Evolutionary conservation across 139 green algal genomes (phyloP), one percentile per base, ranked within the genome.

Genomic region (Closterium sp.): DNA sequence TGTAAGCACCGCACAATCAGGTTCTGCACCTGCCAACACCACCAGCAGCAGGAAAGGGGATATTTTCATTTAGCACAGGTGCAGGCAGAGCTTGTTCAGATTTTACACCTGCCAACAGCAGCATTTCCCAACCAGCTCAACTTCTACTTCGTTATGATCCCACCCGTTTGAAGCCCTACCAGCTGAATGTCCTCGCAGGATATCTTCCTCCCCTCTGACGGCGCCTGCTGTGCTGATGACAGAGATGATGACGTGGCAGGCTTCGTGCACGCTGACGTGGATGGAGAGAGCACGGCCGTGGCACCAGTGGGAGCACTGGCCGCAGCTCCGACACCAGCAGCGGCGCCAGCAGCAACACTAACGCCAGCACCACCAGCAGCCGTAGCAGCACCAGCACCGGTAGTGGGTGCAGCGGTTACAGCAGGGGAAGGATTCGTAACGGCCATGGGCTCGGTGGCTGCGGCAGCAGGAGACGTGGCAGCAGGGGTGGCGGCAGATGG

Each of bases 1-100:
- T 99, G 97, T 91, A 99, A 94, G 93, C 97, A 99, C 4, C 95
- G 92, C 95, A 99, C 97, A 9, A 99, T 98, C 22, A 98, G 95
- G 92, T 98, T 98, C 91, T 99, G 97, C 31, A 99, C 93, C 73
- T 94, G 92, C 86, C 27, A 87, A 70, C 34, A 86, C 32, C 32
- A 70, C 0, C 45, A 70, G n/a, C n/a, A 30, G n/a, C 9, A 7
- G 11, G 28, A 31, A 7, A 10, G 21, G 9, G 31, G 85, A 13
- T 32, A 34, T 6, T 24, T 29, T 22, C 31, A 90, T 29, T 30
- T 5, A 19, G 29, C n/a, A 79, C 31, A 62, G 87, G 38, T 28
- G 0, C 28, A 22, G 32, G n/a, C 30, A 6, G 22, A 5, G 42
- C 5, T 13, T 13, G 42, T 13, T 98, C n/a, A 98, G 95, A 91